phyloP scores from a whole-genome alignment of 179 eudicot species.

The Beta lomatogona region DNA sequence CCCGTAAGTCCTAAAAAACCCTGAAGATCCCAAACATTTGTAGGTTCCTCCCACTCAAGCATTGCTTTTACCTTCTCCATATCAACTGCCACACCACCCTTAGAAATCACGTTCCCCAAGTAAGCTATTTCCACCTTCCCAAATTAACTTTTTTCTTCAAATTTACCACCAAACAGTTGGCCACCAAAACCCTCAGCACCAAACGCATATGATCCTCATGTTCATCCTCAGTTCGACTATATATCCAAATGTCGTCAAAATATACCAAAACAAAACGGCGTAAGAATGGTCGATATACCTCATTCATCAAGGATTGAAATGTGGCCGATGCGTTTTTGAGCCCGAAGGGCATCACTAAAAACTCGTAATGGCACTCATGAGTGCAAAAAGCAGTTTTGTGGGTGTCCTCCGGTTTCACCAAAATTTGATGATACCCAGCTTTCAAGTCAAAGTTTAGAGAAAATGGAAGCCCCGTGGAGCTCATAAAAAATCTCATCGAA shows the following conservation, averaged over 20 bases:
- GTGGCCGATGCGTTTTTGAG: too few species aligned
- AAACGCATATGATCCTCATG: not conserved
- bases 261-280: not conserved
- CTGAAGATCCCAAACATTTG: not conserved
- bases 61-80: not conserved
- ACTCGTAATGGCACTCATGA: too few species aligned
- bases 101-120: not conserved
- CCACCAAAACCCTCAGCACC: not conserved
- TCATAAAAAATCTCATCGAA: too few species aligned
- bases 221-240: not conserved
- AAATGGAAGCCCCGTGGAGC: too few species aligned
- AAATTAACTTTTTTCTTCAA: not conserved
- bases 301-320: not conserved
- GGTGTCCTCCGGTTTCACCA: too few species aligned
- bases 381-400: too few species aligned
- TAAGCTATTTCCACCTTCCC: not conserved
- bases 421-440: too few species aligned
- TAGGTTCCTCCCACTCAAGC: not conserved
- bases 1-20: constrained; percentile 17
- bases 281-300: not conserved
- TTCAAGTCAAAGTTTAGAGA: too few species aligned
- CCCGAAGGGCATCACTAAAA: too few species aligned
- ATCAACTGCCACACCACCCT: not conserved
- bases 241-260: not conserved
- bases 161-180: not conserved